A percentile compares a stretch with the other conserved stretches of the same genome.
phyloP scores from a whole-genome alignment of 2,329 filamentous ascomycete genomes.

The Pseudocercospora cruenta region DNA sequence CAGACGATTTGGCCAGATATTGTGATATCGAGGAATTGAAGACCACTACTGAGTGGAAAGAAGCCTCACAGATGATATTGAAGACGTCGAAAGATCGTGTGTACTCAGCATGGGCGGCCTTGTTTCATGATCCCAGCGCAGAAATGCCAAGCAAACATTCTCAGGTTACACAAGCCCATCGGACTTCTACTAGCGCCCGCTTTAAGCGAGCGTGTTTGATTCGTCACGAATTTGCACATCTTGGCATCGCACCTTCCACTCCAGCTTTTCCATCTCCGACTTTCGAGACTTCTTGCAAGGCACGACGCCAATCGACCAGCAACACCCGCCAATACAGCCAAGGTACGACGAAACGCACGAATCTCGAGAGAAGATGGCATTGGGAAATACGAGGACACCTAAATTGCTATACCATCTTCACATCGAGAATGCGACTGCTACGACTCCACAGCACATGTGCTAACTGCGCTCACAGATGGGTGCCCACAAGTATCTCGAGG shows the following conservation, averaged over 20 bases:
- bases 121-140: not conserved
- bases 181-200: not conserved
- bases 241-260: slow-evolving; percentile 9
- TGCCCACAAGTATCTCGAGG: slow-evolving; percentile 99
- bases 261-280: slow-evolving; percentile 7
- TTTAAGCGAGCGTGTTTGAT: not conserved
- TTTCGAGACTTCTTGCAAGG: slow-evolving; percentile 18
- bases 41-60: not conserved
- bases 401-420: slow-evolving; percentile 7
- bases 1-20: not conserved
- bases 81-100: not conserved
- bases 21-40: not conserved
- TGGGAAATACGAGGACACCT: slow-evolving; percentile 5
- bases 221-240: not conserved
- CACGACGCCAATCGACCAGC: slow-evolving; percentile 25
- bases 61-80: not conserved
- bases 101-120: not conserved
- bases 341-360: slow-evolving; percentile 29
- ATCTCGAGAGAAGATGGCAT: slow-evolving; percentile 10
- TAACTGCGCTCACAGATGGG: slow-evolving; percentile 70
- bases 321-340: slow-evolving; percentile 30
- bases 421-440: slow-evolving; percentile 6
- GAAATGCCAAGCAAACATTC: not conserved
- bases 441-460: slow-evolving; percentile 13
- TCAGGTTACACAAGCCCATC: no score